Percentiles rank a stretch among this genome's conserved stretches.
These are phyloP conservation scores for Fusarium drepaniforme DNA, from an alignment of 2,329 filamentous ascomycete genomes.

Conservation along the genomic window DNA sequence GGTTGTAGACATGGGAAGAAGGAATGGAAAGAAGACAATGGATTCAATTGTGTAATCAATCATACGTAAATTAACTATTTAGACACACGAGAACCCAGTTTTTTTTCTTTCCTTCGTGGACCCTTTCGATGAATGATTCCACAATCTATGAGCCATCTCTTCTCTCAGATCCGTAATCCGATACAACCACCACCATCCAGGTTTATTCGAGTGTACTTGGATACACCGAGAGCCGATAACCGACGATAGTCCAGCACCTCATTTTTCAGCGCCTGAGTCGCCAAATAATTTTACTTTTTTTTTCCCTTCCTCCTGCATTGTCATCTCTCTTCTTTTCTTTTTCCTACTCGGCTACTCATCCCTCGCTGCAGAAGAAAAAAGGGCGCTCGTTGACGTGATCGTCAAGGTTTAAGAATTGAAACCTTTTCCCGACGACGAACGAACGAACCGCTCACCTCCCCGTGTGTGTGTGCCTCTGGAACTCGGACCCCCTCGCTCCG, in stretches of 20 bases:
- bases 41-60: constrained; percentile 16
- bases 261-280: constrained; percentile 16
- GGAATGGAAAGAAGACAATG: constrained; percentile 12
- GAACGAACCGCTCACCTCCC: background rate
- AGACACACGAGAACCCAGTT: constrained; percentile 24
- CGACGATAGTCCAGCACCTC: constrained; percentile 14
- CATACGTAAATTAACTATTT: constrained; percentile 15
- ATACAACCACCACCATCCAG: constrained; percentile 13
- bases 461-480: background rate
- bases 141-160: constrained; percentile 10
- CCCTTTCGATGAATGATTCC: constrained; percentile 30
- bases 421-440: constrained; percentile 12
- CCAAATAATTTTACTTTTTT: constrained; percentile 37
- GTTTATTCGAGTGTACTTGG: constrained; percentile 21
- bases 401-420: constrained; percentile 31
- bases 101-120: constrained; percentile 26
- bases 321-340: background rate
- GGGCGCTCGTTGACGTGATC: constrained; percentile 37
- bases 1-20: background rate
- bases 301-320: constrained; percentile 1
- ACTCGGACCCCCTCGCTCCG: background rate
- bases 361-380: constrained; percentile 21
- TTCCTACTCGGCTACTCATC: constrained; percentile 1
- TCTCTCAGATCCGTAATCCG: constrained; percentile 23
- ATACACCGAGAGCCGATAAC: constrained; percentile 41